A percentile compares a stretch with the other conserved stretches of the same genome.
Conservation (phyloP, 2,329 filamentous ascomycete species). For the Aspergillus persii region DNA sequence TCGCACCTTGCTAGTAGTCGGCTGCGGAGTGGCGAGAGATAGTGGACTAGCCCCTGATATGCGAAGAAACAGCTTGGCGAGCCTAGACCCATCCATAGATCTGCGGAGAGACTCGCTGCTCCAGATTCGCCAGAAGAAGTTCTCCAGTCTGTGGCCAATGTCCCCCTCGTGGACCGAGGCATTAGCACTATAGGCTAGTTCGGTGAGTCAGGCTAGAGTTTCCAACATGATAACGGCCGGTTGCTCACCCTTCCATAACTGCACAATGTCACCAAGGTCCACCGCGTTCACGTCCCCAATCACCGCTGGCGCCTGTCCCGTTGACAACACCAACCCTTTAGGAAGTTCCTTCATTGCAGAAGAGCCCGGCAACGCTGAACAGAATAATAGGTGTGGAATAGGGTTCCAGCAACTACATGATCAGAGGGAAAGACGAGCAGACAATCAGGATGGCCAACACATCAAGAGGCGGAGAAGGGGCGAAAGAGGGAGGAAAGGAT, state of each 20-base stretch:
- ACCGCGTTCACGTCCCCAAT: slow-evolving; percentile 41
- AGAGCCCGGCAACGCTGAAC: background rate
- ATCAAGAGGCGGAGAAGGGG: background rate
- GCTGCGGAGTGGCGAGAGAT: slow-evolving; percentile 14
- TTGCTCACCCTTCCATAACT: slow-evolving; percentile 49
- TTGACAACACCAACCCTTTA: slow-evolving; percentile 43
- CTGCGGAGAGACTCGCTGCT: slow-evolving; percentile 38
- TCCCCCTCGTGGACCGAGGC: slow-evolving; percentile 42
- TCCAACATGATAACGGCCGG: background rate
- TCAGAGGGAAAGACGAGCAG: background rate
- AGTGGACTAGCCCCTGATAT: slow-evolving; percentile 39
- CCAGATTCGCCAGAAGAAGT: slow-evolving; percentile 55
- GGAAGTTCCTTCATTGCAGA: slow-evolving; percentile 40
- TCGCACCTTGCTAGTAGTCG: slow-evolving; percentile 13
- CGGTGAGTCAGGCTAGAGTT: slow-evolving; percentile 5
- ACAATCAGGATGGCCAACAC: background rate
- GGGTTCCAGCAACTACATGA: slow-evolving; percentile 4
- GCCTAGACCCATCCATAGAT: slow-evolving; percentile 37
- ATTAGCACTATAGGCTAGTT: slow-evolving; percentile 47
- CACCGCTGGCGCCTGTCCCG: slow-evolving; percentile 35
- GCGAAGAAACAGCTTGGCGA: slow-evolving; percentile 45
- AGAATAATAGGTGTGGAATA: background rate
- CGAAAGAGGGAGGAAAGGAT: background rate
- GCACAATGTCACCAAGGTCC: slow-evolving; percentile 42
- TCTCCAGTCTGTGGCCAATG: slow-evolving; percentile 46